A percentile compares a stretch with the other conserved stretches of the same genome.
Conservation (phyloP, 371 early-diverging fungal species). For the Zychaea mexicana region DNA sequence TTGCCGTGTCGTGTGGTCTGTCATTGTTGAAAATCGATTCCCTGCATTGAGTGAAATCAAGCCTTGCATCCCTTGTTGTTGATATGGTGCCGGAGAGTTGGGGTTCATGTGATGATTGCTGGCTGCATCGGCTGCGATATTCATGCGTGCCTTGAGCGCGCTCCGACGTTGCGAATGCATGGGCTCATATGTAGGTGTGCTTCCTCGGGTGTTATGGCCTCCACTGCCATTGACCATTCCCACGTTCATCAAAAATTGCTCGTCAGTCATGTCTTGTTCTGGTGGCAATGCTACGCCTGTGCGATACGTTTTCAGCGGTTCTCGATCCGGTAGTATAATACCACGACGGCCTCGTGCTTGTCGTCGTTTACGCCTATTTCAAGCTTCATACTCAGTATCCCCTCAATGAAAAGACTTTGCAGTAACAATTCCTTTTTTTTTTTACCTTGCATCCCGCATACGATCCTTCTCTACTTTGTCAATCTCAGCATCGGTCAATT, state of each 20-base stretch:
- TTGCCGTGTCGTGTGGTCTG: slow-evolving; percentile 10
- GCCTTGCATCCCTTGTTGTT: slow-evolving; percentile 13
- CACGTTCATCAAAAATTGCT: slow-evolving; percentile 33
- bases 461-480: slow-evolving; percentile 80
- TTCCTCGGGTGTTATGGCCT: slow-evolving; percentile 10
- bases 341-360: slow-evolving; percentile 78
- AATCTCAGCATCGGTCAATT: slow-evolving; percentile 73
- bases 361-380: slow-evolving; percentile 74
- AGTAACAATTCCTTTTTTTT: not conserved
- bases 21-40: slow-evolving; percentile 17
- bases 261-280: slow-evolving; percentile 45
- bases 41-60: slow-evolving; percentile 16
- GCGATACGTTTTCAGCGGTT: slow-evolving; percentile 49
- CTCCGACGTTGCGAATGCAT: slow-evolving; percentile 42
- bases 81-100: slow-evolving; percentile 6
- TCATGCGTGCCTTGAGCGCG: slow-evolving; percentile 46
- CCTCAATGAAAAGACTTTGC: not conserved
- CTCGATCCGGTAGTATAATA: slow-evolving; percentile 72
- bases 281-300: slow-evolving; percentile 42
- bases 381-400: not conserved
- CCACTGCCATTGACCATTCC: slow-evolving; percentile 8
- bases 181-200: slow-evolving; percentile 22
- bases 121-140: slow-evolving; percentile 55
- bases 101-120: slow-evolving; percentile 17
- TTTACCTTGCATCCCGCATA: slow-evolving; percentile 65